Evolutionary conservation across 768 basidiomycete species (phyloP).

Genomic region (Austroboletus eburneus): DNA sequence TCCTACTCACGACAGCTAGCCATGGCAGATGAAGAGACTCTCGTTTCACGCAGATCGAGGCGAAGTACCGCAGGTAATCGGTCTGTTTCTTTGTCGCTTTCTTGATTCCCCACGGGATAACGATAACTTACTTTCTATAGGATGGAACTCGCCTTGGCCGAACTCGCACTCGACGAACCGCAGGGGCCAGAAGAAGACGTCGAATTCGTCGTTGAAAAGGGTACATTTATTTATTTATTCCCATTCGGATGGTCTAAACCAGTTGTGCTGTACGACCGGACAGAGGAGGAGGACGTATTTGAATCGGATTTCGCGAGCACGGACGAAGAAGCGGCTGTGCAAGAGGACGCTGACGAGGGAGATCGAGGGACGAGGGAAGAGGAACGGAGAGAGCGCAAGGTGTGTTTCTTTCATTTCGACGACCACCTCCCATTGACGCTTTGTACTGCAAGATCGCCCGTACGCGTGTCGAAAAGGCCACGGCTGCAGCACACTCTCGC

Average conservation of each 20-base stretch:
- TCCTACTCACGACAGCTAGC: neutral
- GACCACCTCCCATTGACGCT: neutral
- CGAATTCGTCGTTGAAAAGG: conserved; percentile 67
- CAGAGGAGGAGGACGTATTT: conserved; percentile 80
- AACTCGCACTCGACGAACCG: conserved; percentile 40
- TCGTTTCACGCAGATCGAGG: conserved; percentile 56
- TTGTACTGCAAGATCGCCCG: conserved; percentile 43
- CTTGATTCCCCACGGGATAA: neutral
- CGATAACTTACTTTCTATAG: conserved; percentile 33
- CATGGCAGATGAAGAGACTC: conserved; percentile 17
- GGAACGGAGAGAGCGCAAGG: conserved; percentile 43
- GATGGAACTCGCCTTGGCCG: conserved; percentile 75
- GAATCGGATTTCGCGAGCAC: conserved; percentile 85
- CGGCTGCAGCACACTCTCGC: conserved; percentile 62
- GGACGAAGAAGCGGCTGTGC: conserved; percentile 59
- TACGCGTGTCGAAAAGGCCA: conserved; percentile 55
- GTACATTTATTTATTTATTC: conserved; percentile 29
- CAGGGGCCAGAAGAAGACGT: conserved; percentile 68
- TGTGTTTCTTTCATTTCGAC: neutral
- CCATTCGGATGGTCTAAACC: neutral
- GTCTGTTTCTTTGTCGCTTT: conserved; percentile 32
- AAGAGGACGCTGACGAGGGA: conserved; percentile 50
- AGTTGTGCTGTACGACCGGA: neutral
- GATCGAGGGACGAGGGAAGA: conserved; percentile 60
- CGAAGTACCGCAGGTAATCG: conserved; percentile 79